Evolutionary conservation across 306 rosid species (phyloP).

Genomic region (Dryas alaskensis): DNA sequence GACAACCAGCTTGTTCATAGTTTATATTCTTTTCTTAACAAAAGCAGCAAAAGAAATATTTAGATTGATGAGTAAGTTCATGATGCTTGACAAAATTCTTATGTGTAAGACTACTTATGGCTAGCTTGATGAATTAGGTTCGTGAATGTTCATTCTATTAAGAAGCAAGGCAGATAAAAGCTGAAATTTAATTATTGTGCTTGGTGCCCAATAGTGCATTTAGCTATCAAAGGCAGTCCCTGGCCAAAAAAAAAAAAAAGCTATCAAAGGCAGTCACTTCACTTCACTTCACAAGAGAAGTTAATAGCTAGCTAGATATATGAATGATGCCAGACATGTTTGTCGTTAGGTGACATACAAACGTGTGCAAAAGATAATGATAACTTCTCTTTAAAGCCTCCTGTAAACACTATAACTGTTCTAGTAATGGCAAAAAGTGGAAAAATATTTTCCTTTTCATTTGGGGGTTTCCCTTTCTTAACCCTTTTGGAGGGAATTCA

Average conservation of each 20-base stretch:
- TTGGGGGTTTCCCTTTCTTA: too few species aligned
- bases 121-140: background rate
- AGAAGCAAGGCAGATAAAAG: background rate
- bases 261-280: background rate
- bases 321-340: constrained; percentile 41
- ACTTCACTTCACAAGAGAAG: background rate
- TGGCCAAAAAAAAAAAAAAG: background rate
- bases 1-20: background rate
- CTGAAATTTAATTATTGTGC: background rate
- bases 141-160: constrained; percentile 6
- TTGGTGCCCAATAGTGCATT: background rate
- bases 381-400: constrained; percentile 38
- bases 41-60: constrained; percentile 1
- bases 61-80: background rate
- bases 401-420: constrained; percentile 14
- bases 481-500: too few species aligned
- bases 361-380: constrained; percentile 43
- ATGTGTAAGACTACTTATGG: background rate
- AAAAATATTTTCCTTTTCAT: too few species aligned
- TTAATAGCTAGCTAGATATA: constrained; percentile 13
- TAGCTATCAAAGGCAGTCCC: background rate
- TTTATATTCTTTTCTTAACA: constrained; percentile 3
- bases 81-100: background rate
- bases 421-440: too few species aligned
- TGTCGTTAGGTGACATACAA: constrained; percentile 56